Evolutionary conservation across 352 stramenopile genomes (phyloP).

Genomic region (Thalassiosira oceanica): DNA sequence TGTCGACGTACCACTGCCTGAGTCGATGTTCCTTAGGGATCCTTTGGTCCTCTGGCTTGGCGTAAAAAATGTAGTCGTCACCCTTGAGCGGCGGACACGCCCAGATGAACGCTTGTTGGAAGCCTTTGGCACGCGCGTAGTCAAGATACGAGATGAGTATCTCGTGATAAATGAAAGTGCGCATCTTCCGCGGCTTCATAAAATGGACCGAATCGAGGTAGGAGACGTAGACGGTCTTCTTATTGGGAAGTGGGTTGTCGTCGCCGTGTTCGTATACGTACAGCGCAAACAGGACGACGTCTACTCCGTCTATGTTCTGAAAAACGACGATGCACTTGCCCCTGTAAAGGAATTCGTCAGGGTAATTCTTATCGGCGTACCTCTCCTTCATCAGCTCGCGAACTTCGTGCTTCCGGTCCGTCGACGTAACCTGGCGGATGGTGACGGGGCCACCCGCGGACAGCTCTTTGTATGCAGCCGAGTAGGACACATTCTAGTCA

Average conservation of each 20-base stretch:
- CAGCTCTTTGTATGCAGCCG: constrained; percentile 84
- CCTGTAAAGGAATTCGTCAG: constrained; percentile 84
- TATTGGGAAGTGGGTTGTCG: constrained; percentile 94
- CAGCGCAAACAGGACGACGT: constrained; percentile 97
- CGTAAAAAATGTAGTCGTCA: constrained; percentile 99
- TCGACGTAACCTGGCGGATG: constrained; percentile 93
- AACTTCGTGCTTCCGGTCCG: constrained; percentile 94
- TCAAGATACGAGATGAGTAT: constrained; percentile 98
- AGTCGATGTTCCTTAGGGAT: constrained; percentile 97
- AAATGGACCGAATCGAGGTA: constrained; percentile 99
- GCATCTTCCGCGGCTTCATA: constrained; percentile 92
- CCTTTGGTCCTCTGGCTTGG: constrained; percentile 98
- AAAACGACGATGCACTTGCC: constrained; percentile 99
- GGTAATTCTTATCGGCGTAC: constrained; percentile 80
- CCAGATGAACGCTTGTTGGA: constrained; percentile 98
- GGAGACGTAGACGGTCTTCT: constrained; percentile 95
- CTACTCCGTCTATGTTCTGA: constrained; percentile 98
- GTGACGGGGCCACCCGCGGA: constrained; percentile 84
- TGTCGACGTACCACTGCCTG: constrained; percentile 86
- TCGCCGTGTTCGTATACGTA: constrained; percentile 99
- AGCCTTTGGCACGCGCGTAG: constrained; percentile 94
- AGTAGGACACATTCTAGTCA: constrained; percentile 70
- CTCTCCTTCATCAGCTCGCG: constrained; percentile 90
- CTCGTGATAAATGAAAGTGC: constrained; percentile 99
- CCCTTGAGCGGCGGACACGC: constrained; percentile 98